Conservation (phyloP, 768 basidiomycete genomes). For the Glaciozyma martinii region DNA sequence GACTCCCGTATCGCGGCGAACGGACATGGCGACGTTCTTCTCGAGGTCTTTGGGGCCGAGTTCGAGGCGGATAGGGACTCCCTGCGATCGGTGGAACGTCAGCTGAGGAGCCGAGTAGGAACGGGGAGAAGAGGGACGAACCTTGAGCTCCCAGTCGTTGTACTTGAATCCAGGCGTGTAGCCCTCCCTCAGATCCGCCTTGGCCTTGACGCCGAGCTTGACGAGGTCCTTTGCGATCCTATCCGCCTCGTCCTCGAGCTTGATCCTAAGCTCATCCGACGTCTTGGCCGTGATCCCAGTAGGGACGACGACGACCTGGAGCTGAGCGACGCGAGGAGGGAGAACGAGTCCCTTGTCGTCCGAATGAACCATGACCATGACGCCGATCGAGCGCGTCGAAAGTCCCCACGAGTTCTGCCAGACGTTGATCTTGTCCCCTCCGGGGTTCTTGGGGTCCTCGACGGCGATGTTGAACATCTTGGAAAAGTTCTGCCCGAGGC, state of each 20-base stretch:
- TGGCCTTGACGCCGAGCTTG: conserved; percentile 66
- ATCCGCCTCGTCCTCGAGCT: conserved; percentile 68
- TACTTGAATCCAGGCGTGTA: conserved; percentile 99
- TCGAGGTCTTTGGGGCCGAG: conserved; percentile 86
- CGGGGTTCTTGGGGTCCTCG: conserved; percentile 66
- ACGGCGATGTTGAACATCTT: conserved; percentile 97
- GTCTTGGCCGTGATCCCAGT: conserved; percentile 87
- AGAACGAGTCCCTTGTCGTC: conserved; percentile 95
- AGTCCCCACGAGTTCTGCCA: conserved; percentile 99
- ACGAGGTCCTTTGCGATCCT: conserved; percentile 62
- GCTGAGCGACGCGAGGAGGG: conserved; percentile 88
- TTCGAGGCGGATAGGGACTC: conserved; percentile 93
- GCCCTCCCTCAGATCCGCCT: conserved; percentile 84
- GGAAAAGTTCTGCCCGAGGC: conserved; percentile 97
- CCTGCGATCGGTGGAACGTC: conserved; percentile 44
- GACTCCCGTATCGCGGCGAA: conserved; percentile 66
- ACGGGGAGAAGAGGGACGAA: conserved; percentile 36
- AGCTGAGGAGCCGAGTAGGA: neutral
- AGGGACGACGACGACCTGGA: conserved; percentile 86
- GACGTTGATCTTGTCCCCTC: conserved; percentile 61
- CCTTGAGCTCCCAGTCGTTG: conserved; percentile 99
- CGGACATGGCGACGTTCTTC: conserved; percentile 68
- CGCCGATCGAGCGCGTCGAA: conserved; percentile 89
- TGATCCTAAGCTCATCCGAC: conserved; percentile 48
- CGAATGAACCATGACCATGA: conserved; percentile 99